These are phyloP conservation scores for Pseudogymnoascus sp. DNA, from an alignment of 2,329 filamentous ascomycete species.

Conservation along the genomic window DNA sequence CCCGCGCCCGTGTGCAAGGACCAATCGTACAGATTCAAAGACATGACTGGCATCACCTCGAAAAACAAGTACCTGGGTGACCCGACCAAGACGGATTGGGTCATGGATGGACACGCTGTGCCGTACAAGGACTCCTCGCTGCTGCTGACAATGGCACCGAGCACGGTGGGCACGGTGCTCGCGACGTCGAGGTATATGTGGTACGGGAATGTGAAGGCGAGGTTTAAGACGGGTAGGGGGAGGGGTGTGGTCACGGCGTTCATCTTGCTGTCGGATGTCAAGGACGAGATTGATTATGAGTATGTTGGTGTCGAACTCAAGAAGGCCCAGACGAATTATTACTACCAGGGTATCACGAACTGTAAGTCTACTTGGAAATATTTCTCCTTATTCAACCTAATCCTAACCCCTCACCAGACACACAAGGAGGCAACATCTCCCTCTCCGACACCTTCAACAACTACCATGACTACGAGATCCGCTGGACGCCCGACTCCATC, in stretches of 20 bases:
- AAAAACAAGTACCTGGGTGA: conserved; percentile 85
- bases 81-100: conserved; percentile 72
- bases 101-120: conserved; percentile 69
- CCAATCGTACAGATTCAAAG: conserved; percentile 64
- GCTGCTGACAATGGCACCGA: conserved; percentile 80
- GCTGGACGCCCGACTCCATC: conserved; percentile 81
- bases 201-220: conserved; percentile 89
- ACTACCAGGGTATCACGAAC: conserved; percentile 85
- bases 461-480: conserved; percentile 84
- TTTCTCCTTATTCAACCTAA: conserved; percentile 17
- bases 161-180: conserved; percentile 78
- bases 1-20: conserved; percentile 75
- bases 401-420: conserved; percentile 45
- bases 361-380: conserved; percentile 51
- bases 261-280: conserved; percentile 88
- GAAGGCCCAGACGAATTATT: conserved; percentile 87
- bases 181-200: conserved; percentile 83
- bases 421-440: conserved; percentile 64
- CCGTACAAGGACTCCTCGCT: conserved; percentile 59
- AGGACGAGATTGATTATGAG: conserved; percentile 98
- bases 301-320: conserved; percentile 74
- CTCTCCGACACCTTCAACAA: conserved; percentile 63
- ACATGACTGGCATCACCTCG: conserved; percentile 57
- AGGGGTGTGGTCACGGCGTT: conserved; percentile 93
- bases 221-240: conserved; percentile 74